Evolutionary conservation across 2,329 filamentous ascomycete genomes (phyloP).

Genomic region (Pestalotiopsis sp.): DNA sequence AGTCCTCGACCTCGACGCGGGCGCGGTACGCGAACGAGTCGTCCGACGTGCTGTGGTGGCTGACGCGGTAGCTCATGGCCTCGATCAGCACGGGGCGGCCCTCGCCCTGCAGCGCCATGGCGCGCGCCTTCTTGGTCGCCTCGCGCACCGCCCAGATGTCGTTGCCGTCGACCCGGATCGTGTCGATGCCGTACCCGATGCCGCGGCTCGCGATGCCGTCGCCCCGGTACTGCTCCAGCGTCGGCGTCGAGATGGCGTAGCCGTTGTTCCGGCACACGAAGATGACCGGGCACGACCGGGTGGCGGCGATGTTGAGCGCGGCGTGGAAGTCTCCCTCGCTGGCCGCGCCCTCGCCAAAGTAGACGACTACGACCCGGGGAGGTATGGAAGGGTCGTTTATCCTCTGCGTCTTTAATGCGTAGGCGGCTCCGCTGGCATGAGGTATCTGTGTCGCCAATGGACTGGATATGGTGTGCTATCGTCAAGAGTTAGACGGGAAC

Average conservation of each 20-base stretch:
- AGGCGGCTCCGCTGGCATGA: constrained; percentile 84
- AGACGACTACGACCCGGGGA: constrained; percentile 75
- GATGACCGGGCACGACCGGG: constrained; percentile 81
- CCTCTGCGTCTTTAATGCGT: constrained; percentile 82
- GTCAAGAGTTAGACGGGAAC: not conserved
- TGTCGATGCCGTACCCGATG: constrained; percentile 91
- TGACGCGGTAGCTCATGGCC: constrained; percentile 97
- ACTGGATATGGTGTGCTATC: constrained; percentile 80
- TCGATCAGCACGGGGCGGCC: constrained; percentile 86
- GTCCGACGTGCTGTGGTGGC: constrained; percentile 94
- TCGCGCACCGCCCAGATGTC: constrained; percentile 88
- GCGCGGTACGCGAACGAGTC: constrained; percentile 97
- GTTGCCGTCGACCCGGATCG: constrained; percentile 90
- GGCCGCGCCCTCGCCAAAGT: constrained; percentile 89
- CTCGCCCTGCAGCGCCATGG: constrained; percentile 78
- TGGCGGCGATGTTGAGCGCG: constrained; percentile 88
- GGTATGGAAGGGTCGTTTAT: constrained; percentile 70
- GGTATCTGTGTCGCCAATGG: constrained; percentile 88
- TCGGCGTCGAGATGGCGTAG: constrained; percentile 88
- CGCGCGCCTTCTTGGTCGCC: constrained; percentile 75
- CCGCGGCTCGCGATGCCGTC: constrained; percentile 89
- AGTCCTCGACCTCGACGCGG: constrained; percentile 91
- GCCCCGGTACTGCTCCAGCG: constrained; percentile 86
- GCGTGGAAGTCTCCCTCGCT: constrained; percentile 93
- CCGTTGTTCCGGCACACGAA: constrained; percentile 95